Evolutionary conservation across 2,329 filamentous ascomycete species (phyloP), one percentile per base, ranked within the genome.

Genomic region (Fusarium metavorans): DNA sequence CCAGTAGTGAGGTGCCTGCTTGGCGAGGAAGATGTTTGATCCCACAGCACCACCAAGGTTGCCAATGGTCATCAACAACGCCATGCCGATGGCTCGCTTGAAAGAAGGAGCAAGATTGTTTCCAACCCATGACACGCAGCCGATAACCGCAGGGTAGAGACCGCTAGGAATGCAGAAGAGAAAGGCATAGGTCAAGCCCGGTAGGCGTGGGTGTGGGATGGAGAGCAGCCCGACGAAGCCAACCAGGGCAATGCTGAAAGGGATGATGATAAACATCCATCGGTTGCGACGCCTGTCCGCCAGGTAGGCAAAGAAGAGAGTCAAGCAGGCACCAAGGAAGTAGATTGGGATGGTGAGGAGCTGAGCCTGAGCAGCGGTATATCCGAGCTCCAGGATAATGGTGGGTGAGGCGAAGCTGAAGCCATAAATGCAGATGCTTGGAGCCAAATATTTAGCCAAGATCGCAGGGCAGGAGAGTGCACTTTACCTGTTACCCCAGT

Each of bases 321-420:
- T 67, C 2, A 23, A 20, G 6, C 43, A 58, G 20, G 59, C 37
- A 1, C 39, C 59, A 1, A 64, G 20, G 14, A 67, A 62, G 20
- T 63, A 67, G 27, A 67, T 58, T 0, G 65, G 65, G 8, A 67
- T 41, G 16, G 65, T 67, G 1, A 64, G 37, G 5, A 63, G 59
- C 27, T 67, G 65, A 7, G 65, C 65, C 7, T 67, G 20, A 5
- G 58, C 59, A 3, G 65, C 65, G 1, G 37, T 48, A 13, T 67
- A 67, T 16, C 65, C 65, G 2, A 67, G 65, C 20, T 63, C 57
- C 1, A 20, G 27, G 59, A 67, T 63, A 16, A 67, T 58, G 2
- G 65, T 67, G 2, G 65, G 65, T 8, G 48, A 41, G 2, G 58
- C 20, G n/a, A 67, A 67, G 35, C 25, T 62, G 37, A 67, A 67